phyloP scores from a whole-genome alignment of 2,329 filamentous ascomycete genomes.

The Trichophyton equinum region DNA sequence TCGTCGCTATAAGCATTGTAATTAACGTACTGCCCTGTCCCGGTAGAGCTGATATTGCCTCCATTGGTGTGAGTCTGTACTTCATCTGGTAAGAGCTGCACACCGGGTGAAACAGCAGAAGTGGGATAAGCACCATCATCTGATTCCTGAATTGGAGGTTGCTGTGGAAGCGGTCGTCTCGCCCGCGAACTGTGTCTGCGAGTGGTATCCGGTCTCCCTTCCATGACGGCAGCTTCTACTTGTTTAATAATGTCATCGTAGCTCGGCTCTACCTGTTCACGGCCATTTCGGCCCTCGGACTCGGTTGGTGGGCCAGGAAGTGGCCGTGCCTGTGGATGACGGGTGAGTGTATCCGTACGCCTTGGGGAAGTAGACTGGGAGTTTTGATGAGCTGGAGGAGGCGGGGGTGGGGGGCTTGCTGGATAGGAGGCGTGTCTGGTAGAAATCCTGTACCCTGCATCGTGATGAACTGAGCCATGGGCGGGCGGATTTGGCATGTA shows the following conservation, averaged over 20 bases:
- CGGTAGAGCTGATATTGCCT: slow-evolving; percentile 35
- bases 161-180: slow-evolving; percentile 17
- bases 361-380: slow-evolving; percentile 39
- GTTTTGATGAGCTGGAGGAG: slow-evolving; percentile 41
- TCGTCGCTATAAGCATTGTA: slow-evolving; percentile 51
- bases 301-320: slow-evolving; percentile 46
- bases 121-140: slow-evolving; percentile 12
- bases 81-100: slow-evolving; percentile 31
- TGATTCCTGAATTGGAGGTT: slow-evolving; percentile 12
- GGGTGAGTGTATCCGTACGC: slow-evolving; percentile 40
- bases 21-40: slow-evolving; percentile 33
- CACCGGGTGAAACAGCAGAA: slow-evolving; percentile 20
- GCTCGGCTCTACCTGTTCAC: slow-evolving; percentile 28
- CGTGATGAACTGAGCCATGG: background rate
- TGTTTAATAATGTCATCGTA: slow-evolving; percentile 48
- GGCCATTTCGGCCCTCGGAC: slow-evolving; percentile 25
- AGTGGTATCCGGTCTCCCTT: slow-evolving; percentile 18
- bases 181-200: slow-evolving; percentile 19
- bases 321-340: slow-evolving; percentile 46
- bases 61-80: slow-evolving; percentile 38
- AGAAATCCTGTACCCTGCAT: background rate
- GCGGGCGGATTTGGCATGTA: background rate
- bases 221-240: slow-evolving; percentile 42
- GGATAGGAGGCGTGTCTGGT: slow-evolving; percentile 20
- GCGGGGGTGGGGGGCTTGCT: slow-evolving; percentile 30